Conservation (phyloP, 768 basidiomycete genomes). For the Suillus plorans region DNA sequence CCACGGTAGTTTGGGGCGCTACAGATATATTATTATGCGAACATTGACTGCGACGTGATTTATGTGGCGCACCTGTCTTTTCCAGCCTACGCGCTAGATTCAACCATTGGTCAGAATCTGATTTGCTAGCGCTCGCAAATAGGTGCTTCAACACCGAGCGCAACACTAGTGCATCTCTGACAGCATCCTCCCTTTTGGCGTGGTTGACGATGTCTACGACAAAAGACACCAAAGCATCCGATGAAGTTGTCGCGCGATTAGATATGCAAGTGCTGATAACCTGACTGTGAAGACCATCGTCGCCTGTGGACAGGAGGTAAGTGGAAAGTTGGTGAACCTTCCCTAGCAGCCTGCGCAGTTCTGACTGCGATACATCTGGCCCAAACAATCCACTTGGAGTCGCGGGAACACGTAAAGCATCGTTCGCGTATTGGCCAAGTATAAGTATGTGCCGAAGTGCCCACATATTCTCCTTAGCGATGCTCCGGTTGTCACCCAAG, state of each 20-base stretch:
- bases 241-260: conserved; percentile 18
- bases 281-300: conserved; percentile 49
- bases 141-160: conserved; percentile 58
- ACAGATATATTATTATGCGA: background rate
- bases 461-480: conserved; percentile 61
- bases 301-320: conserved; percentile 55
- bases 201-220: conserved; percentile 31
- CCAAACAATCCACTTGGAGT: conserved; percentile 51
- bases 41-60: background rate
- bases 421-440: conserved; percentile 60
- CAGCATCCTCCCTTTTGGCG: conserved; percentile 40
- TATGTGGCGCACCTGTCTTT: conserved; percentile 48
- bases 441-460: conserved; percentile 68
- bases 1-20: conserved; percentile 74
- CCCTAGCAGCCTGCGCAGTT: conserved; percentile 40
- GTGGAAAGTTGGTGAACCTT: conserved; percentile 55
- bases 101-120: conserved; percentile 80
- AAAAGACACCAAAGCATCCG: conserved; percentile 29
- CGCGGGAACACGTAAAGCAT: conserved; percentile 54
- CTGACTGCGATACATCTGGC: conserved; percentile 30
- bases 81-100: conserved; percentile 63
- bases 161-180: conserved; percentile 60
- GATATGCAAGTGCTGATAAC: conserved; percentile 37
- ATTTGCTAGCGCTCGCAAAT: conserved; percentile 54
- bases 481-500: conserved; percentile 57